Conservation (phyloP, 495 filamentous ascomycete species). For the Aspergillus indologenus region DNA sequence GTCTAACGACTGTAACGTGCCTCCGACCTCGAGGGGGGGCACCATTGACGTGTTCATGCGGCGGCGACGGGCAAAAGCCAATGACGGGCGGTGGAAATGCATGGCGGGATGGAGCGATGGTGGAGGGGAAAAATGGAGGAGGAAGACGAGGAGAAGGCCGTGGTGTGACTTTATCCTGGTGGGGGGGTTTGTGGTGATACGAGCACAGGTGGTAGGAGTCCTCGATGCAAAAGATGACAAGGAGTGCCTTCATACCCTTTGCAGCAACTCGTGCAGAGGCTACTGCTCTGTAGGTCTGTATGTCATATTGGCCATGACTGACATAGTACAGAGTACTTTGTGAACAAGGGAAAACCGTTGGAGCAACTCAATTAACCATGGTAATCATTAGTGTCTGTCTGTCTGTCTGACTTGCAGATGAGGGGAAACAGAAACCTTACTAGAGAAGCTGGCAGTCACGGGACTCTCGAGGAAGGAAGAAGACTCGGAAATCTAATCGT, state of each 20-base stretch:
- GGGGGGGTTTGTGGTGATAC: not conserved
- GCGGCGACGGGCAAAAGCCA: conserved; percentile 12
- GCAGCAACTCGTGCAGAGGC: not conserved
- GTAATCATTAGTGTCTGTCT: not conserved
- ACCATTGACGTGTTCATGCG: conserved; percentile 28
- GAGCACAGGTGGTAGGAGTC: not conserved
- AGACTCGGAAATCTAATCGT: not conserved
- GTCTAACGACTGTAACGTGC: not conserved
- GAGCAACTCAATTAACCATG: too few species aligned
- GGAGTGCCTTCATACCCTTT: not conserved
- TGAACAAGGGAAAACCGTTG: too few species aligned
- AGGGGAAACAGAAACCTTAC: not conserved
- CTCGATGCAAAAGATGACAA: not conserved
- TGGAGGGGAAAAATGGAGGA: not conserved
- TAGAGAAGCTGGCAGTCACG: not conserved
- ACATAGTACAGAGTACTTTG: not conserved
- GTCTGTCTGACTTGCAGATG: not conserved
- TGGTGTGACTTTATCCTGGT: conserved; percentile 1
- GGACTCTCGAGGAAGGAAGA: not conserved
- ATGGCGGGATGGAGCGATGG: conserved; percentile 16
- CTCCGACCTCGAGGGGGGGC: not conserved
- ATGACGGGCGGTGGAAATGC: conserved; percentile 21
- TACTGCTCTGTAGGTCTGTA: not conserved
- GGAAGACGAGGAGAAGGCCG: not conserved
- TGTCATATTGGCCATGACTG: not conserved